A percentile compares a stretch with the other conserved stretches of the same genome.
Evolutionary conservation across 352 stramenopile genomes (phyloP).

Genomic region (Phytophthora citrophthora): DNA sequence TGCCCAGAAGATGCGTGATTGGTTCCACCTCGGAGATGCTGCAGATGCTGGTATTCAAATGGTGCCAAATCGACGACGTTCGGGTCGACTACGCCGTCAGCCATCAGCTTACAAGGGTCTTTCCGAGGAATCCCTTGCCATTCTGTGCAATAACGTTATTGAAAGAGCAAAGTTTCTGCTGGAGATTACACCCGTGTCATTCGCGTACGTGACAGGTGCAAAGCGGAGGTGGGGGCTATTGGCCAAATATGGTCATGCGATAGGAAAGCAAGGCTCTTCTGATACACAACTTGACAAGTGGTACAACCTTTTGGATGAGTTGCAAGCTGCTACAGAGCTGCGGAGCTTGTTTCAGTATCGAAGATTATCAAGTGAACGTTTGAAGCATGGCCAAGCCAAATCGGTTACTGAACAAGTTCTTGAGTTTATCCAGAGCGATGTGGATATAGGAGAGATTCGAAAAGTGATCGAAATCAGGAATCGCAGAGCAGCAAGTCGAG

Average conservation of each 20-base stretch:
- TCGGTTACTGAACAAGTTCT: conserved; percentile 85
- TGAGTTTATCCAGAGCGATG: conserved; percentile 86
- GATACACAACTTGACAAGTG: conserved; percentile 76
- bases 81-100: conserved; percentile 57
- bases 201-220: conserved; percentile 73
- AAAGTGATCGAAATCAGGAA: conserved; percentile 57
- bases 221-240: conserved; percentile 75
- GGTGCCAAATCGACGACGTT: conserved; percentile 37
- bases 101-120: conserved; percentile 82
- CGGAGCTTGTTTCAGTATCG: conserved; percentile 76
- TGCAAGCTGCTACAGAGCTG: conserved; percentile 79
- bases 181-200: conserved; percentile 75
- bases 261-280: conserved; percentile 48
- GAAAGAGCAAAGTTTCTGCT: conserved; percentile 73
- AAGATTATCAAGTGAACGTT: conserved; percentile 72
- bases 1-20: conserved; percentile 88
- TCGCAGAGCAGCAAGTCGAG: conserved; percentile 46
- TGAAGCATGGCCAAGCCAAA: conserved; percentile 57
- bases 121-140: conserved; percentile 70
- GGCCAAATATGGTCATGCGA: conserved; percentile 73
- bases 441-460: conserved; percentile 63
- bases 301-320: conserved; percentile 81
- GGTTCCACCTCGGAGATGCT: conserved; percentile 85
- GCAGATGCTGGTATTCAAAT: conserved; percentile 56
- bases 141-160: conserved; percentile 79